phyloP scores from a whole-genome alignment of 2,329 filamentous ascomycete species.

The Ploettnerulaceae sp. region DNA sequence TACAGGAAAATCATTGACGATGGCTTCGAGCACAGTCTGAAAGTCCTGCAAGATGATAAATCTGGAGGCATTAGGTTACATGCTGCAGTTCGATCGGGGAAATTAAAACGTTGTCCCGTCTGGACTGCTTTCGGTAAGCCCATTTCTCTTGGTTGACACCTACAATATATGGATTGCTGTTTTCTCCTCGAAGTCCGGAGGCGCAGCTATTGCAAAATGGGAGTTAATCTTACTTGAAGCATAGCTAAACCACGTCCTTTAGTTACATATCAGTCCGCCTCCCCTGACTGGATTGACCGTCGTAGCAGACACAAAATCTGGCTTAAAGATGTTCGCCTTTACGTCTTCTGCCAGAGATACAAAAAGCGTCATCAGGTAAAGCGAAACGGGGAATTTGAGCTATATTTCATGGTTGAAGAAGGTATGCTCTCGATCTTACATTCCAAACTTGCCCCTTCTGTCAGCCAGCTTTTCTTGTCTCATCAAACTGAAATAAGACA shows the following conservation, averaged over 20 bases:
- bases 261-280: slow-evolving; percentile 51
- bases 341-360: slow-evolving; percentile 55
- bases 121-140: slow-evolving; percentile 59
- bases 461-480: background rate
- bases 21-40: slow-evolving; percentile 47
- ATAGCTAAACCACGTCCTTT: background rate
- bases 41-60: slow-evolving; percentile 47
- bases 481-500: background rate
- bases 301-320: slow-evolving; percentile 44
- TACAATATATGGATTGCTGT: too few species aligned
- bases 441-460: background rate
- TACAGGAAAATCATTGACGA: slow-evolving; percentile 53
- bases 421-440: slow-evolving; percentile 18
- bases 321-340: slow-evolving; percentile 51
- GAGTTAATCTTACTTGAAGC: background rate
- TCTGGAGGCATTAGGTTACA: slow-evolving; percentile 50
- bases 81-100: slow-evolving; percentile 51
- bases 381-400: slow-evolving; percentile 31
- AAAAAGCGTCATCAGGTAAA: slow-evolving; percentile 49
- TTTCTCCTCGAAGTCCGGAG: too few species aligned
- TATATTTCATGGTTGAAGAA: slow-evolving; percentile 28
- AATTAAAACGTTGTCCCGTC: slow-evolving; percentile 50
- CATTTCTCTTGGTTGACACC: background rate
- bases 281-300: slow-evolving; percentile 47
- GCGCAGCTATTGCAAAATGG: too few species aligned